Conservation (phyloP, 2,329 filamentous ascomycete genomes). For the Aspergillus floridensis region DNA sequence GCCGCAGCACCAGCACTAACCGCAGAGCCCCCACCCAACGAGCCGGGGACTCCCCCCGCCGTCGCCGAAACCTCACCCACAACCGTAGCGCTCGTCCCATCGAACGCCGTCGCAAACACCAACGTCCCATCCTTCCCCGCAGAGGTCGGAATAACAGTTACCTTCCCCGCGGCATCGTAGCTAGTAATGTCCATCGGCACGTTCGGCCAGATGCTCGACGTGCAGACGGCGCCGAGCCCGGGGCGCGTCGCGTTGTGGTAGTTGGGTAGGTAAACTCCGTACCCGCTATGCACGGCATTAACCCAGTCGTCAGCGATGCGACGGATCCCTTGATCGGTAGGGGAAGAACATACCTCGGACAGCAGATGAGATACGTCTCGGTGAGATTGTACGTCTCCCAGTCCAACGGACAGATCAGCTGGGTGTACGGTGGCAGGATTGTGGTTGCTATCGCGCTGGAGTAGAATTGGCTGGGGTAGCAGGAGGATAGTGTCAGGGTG, state of each 20-base stretch:
- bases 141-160: neutral
- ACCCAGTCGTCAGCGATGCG: neutral
- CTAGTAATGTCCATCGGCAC: conserved; percentile 3
- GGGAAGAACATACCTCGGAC: neutral
- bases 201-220: neutral
- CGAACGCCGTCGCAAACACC: conserved; percentile 5
- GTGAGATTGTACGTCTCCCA: conserved; percentile 6
- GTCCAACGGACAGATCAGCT: neutral
- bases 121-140: neutral
- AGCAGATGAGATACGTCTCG: conserved; percentile 1
- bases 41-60: too few species aligned
- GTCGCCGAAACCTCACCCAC: too few species aligned
- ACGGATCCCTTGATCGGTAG: too few species aligned
- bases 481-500: conserved; percentile 6
- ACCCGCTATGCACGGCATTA: neutral
- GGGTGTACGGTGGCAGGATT: neutral
- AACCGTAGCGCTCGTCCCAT: neutral
- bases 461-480: conserved; percentile 9
- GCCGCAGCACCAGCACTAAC: too few species aligned
- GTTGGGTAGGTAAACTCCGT: neutral
- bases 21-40: too few species aligned
- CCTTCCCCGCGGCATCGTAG: neutral
- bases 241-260: neutral
- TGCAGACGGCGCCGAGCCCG: neutral
- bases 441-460: conserved; percentile 1